phyloP scores from a whole-genome alignment of 306 rosid genomes.

The Canavalia gladiata region DNA sequence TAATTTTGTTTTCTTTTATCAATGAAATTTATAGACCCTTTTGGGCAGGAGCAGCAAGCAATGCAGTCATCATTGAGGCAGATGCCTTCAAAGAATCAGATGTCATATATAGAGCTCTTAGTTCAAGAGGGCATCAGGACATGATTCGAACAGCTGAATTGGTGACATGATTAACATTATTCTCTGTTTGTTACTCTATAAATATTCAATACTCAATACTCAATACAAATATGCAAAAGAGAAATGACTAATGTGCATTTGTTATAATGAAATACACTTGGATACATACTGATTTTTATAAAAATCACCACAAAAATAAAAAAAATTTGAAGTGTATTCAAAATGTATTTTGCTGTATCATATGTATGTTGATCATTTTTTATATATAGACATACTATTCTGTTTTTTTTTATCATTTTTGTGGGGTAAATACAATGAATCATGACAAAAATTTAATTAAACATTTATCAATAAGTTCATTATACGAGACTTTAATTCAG shows the following conservation, averaged over 20 bases:
- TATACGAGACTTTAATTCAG: not conserved
- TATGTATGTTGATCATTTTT: no score
- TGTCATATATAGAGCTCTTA: conserved; percentile 91
- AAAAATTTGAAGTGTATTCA: no score
- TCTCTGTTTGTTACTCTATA: not conserved
- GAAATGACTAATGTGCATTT: no score
- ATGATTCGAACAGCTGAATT: conserved; percentile 95
- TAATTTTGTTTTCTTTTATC: conserved; percentile 41
- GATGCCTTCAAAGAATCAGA: conserved; percentile 98
- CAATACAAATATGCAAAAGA: not conserved
- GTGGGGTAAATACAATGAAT: not conserved
- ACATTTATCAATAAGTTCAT: not conserved
- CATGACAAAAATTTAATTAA: not conserved
- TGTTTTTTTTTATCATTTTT: no score
- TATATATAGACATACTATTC: no score
- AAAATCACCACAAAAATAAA: no score
- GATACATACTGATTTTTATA: no score
- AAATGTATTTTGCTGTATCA: no score
- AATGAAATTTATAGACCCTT: conserved; percentile 74
- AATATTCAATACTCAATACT: not conserved
- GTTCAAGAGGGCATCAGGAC: conserved; percentile 87
- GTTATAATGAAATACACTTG: no score
- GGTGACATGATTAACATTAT: conserved; percentile 56
- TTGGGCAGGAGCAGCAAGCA: conserved; percentile 90
- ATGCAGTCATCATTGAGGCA: conserved; percentile 92